Conservation (phyloP, 306 rosid species). For the Corylus americana region DNA sequence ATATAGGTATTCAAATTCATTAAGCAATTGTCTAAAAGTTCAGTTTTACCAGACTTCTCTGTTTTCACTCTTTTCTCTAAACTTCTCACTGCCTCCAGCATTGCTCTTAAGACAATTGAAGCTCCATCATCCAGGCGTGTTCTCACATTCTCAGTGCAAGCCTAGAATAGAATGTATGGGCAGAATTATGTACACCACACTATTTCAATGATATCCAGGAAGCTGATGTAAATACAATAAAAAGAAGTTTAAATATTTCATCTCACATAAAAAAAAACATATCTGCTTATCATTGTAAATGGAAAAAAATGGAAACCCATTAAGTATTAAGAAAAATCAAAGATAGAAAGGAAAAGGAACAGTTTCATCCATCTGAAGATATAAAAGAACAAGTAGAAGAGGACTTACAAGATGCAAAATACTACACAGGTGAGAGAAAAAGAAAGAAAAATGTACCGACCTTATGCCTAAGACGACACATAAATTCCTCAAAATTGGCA, state of each 20-base stretch:
- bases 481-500: constrained; percentile 91
- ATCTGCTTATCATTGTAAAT: neutral
- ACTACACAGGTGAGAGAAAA: neutral
- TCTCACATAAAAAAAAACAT: constrained; percentile 7
- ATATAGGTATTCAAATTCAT: constrained; percentile 15
- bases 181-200: constrained; percentile 23
- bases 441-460: constrained; percentile 34
- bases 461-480: constrained; percentile 71
- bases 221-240: constrained; percentile 8
- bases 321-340: constrained; percentile 4
- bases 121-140: constrained; percentile 66
- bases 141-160: constrained; percentile 74
- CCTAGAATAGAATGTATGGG: constrained; percentile 47
- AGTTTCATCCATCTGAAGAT: neutral
- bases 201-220: constrained; percentile 22
- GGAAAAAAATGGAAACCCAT: constrained; percentile 22
- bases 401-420: neutral
- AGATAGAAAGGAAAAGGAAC: constrained; percentile 9
- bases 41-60: constrained; percentile 62
- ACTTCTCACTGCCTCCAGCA: constrained; percentile 65
- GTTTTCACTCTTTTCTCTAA: constrained; percentile 62
- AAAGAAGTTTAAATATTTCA: constrained; percentile 7
- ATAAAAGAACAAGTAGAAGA: neutral
- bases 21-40: constrained; percentile 17
- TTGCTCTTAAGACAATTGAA: constrained; percentile 66